phyloP scores from a whole-genome alignment of 2,329 filamentous ascomycete species.

The Colletotrichum siamense region DNA sequence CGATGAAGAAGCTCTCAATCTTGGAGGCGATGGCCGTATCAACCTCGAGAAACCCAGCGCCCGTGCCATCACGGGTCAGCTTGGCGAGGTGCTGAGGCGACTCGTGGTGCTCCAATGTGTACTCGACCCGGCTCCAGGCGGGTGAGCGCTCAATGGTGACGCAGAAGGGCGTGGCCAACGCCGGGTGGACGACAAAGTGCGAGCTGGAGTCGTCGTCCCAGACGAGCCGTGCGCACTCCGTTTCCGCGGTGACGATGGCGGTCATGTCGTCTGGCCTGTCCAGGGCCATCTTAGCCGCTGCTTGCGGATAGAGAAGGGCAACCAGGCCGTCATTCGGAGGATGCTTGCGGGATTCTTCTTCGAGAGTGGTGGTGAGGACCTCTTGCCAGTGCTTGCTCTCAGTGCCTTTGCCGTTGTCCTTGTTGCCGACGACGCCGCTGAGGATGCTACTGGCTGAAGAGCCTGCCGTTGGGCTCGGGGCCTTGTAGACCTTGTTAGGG shows the following conservation, averaged over 20 bases:
- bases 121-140: constrained; percentile 66
- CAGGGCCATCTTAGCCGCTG: constrained; percentile 67
- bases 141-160: constrained; percentile 63
- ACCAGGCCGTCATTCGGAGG: constrained; percentile 68
- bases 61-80: constrained; percentile 64
- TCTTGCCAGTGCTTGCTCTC: constrained; percentile 61
- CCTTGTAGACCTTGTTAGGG: constrained; percentile 62
- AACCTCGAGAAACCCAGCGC: constrained; percentile 64
- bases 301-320: constrained; percentile 71
- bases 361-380: constrained; percentile 62
- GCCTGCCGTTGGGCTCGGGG: constrained; percentile 35
- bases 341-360: constrained; percentile 57
- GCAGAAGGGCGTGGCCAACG: constrained; percentile 67
- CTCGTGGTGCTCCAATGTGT: constrained; percentile 70
- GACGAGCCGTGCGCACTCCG: constrained; percentile 74
- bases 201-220: constrained; percentile 68
- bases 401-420: constrained; percentile 33
- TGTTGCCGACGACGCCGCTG: constrained; percentile 33
- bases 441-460: constrained; percentile 35
- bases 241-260: constrained; percentile 67
- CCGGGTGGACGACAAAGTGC: constrained; percentile 69
- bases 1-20: constrained; percentile 65
- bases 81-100: constrained; percentile 65
- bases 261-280: constrained; percentile 64
- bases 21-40: constrained; percentile 65